Conservation (phyloP, 2,329 filamentous ascomycete species). For the Apiospora koreana region DNA sequence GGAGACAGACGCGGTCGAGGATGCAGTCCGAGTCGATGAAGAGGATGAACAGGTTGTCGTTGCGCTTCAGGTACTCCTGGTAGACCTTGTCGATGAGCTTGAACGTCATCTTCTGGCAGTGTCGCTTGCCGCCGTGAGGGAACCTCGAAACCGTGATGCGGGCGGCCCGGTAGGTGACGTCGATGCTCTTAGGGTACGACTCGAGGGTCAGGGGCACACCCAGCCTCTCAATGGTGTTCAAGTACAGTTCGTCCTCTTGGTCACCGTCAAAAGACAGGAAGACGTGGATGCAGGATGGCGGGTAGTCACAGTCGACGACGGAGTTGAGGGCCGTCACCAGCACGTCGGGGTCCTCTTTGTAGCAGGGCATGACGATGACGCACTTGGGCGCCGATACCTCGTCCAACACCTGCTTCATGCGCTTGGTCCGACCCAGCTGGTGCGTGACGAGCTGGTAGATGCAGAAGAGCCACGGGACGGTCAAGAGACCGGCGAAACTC, state of each 20-base stretch:
- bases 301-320: constrained; percentile 91
- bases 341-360: constrained; percentile 85
- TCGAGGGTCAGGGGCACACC: constrained; percentile 78
- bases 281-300: constrained; percentile 86
- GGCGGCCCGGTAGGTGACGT: constrained; percentile 79
- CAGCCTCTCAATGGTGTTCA: constrained; percentile 81
- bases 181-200: constrained; percentile 85
- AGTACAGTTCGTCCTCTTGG: constrained; percentile 83
- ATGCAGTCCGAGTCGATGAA: constrained; percentile 99
- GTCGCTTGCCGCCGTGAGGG: constrained; percentile 87
- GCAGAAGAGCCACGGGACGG: constrained; percentile 89
- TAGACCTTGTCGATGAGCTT: constrained; percentile 93
- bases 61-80: constrained; percentile 77
- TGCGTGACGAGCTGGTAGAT: constrained; percentile 89
- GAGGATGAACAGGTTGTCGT: constrained; percentile 91
- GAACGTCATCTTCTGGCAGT: constrained; percentile 92
- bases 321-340: constrained; percentile 87
- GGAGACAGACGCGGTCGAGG: constrained; percentile 84
- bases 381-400: constrained; percentile 88
- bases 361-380: constrained; percentile 95
- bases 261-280: constrained; percentile 96
- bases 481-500: constrained; percentile 82
- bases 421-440: constrained; percentile 77
- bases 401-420: constrained; percentile 82
- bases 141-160: constrained; percentile 91